These are phyloP conservation scores for Dothideomycetes sp. DNA, from an alignment of 2,329 filamentous ascomycete species.

Conservation along the genomic window DNA sequence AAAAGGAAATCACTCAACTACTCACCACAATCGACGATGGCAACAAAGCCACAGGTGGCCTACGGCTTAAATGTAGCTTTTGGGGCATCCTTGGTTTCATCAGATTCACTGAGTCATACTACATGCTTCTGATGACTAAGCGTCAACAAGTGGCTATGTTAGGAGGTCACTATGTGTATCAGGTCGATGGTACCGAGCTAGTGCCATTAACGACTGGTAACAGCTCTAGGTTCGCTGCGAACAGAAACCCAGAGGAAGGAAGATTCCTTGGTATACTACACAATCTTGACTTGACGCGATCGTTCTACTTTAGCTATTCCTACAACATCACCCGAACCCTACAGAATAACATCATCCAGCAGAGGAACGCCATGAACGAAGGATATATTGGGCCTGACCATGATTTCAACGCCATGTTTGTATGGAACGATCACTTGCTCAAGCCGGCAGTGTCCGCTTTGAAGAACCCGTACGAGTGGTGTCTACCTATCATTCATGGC, in stretches of 20 bases:
- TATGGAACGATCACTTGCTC: conserved; percentile 90
- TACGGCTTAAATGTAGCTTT: conserved; percentile 79
- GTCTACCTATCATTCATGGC: conserved; percentile 86
- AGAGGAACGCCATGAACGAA: conserved; percentile 59
- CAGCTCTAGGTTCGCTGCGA: conserved; percentile 58
- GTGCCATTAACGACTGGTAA: conserved; percentile 69
- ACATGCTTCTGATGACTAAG: conserved; percentile 95
- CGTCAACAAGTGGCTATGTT: conserved; percentile 93
- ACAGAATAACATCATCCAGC: conserved; percentile 80
- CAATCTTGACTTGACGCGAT: conserved; percentile 79
- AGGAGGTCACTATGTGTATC: conserved; percentile 90
- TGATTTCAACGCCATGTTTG: conserved; percentile 88
- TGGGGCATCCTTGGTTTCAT: conserved; percentile 96
- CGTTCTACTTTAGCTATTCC: conserved; percentile 97
- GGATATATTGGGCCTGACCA: conserved; percentile 46
- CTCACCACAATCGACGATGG: conserved; percentile 91
- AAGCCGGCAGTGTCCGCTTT: conserved; percentile 60
- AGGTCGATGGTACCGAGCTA: conserved; percentile 86
- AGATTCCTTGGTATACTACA: conserved; percentile 81
- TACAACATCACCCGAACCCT: conserved; percentile 91
- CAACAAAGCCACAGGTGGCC: conserved; percentile 78
- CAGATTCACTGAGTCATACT: conserved; percentile 87
- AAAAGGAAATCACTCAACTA: conserved; percentile 86
- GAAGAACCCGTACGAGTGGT: conserved; percentile 87
- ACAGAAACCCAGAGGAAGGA: conserved; percentile 78